Evolutionary conservation across 371 early-diverging fungal species (phyloP), one percentile per base, ranked within the genome.

Genomic region (Basidiobolus meristosporus): DNA sequence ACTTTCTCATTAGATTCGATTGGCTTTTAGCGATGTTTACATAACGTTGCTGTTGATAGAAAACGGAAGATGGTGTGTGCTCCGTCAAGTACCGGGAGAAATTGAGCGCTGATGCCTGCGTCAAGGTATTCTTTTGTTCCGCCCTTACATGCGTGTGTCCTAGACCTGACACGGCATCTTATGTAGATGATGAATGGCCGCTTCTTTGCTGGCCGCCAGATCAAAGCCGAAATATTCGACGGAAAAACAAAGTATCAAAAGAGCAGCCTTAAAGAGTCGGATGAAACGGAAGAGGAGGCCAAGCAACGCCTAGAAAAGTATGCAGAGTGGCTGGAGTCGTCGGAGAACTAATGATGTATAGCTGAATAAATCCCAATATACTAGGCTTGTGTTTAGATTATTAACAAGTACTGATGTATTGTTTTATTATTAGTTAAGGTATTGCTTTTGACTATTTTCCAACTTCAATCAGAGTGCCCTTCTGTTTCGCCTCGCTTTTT

Each of bases 281-380:
- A 78, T 41, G 66, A 64, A n/a, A n/a, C n/a, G 3, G 82, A 82
- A 14, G 80, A 76, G 18, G 79, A 78, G 36, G 63, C 63, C 45
- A 64, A 60, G 40, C n/a, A n/a, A n/a, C 62, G 90, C 22, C 51
- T 83, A 42, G 82, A 82, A 36, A 70, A 68, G 7, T 89, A 77
- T 53, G 80, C 77, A 19, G 66, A 68, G 52, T 89, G 86, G 85
- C 54, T 89, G 31, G 84, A 89, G n/a, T n/a, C n/a, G n/a, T n/a
- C n/a, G n/a, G n/a, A n/a, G n/a, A n/a, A n/a, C n/a, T n/a, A n/a
- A n/a, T n/a, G n/a, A n/a, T n/a, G n/a, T n/a, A n/a, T n/a, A n/a
- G n/a, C n/a, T n/a, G n/a, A n/a, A n/a, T n/a, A n/a, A n/a, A n/a
- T n/a, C n/a, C n/a, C n/a, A n/a, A n/a, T n/a, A n/a, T n/a, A n/a